phyloP scores from a whole-genome alignment of 306 rosid genomes.

The Trichosanthes cucumerina region DNA sequence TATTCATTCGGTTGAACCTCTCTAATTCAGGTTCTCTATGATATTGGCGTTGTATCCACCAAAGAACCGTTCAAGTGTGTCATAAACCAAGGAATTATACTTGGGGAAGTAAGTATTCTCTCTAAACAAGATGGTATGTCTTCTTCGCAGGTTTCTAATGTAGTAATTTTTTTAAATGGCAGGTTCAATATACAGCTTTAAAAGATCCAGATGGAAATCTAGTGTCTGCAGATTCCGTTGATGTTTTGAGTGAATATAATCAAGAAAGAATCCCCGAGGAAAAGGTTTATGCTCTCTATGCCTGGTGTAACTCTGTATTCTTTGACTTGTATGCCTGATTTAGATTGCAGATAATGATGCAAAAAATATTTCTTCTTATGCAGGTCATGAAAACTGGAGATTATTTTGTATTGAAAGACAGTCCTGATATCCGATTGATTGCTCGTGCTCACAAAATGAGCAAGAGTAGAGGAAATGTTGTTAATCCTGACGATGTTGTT shows the following conservation, averaged over 20 bases:
- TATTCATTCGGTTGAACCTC: constrained; percentile 15
- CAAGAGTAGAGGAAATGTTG: constrained; percentile 95
- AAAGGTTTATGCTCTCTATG: constrained; percentile 36
- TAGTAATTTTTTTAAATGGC: constrained; percentile 22
- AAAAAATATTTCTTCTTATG: constrained; percentile 2
- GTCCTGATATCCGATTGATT: constrained; percentile 55
- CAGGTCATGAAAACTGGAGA: constrained; percentile 79
- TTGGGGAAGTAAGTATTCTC: constrained; percentile 67
- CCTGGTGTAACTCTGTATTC: neutral
- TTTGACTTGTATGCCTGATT: neutral
- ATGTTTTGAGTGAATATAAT: constrained; percentile 33
- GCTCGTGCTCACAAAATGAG: constrained; percentile 95
- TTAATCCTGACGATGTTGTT: constrained; percentile 87
- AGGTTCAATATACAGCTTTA: constrained; percentile 87
- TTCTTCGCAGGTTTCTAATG: constrained; percentile 25
- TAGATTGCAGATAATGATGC: neutral
- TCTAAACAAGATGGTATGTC: constrained; percentile 6
- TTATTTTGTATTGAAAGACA: constrained; percentile 76
- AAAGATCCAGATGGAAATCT: constrained; percentile 61
- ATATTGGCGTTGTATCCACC: constrained; percentile 82
- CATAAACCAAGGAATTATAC: constrained; percentile 96
- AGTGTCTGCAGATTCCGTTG: constrained; percentile 53
- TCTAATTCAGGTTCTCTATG: constrained; percentile 80
- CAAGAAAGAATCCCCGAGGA: constrained; percentile 61
- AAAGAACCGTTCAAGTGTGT: constrained; percentile 98